Evolutionary conservation across 139 green algal genomes (phyloP), one percentile per base, ranked within the genome.

Genomic region (Chlorella sorokiniana): DNA sequence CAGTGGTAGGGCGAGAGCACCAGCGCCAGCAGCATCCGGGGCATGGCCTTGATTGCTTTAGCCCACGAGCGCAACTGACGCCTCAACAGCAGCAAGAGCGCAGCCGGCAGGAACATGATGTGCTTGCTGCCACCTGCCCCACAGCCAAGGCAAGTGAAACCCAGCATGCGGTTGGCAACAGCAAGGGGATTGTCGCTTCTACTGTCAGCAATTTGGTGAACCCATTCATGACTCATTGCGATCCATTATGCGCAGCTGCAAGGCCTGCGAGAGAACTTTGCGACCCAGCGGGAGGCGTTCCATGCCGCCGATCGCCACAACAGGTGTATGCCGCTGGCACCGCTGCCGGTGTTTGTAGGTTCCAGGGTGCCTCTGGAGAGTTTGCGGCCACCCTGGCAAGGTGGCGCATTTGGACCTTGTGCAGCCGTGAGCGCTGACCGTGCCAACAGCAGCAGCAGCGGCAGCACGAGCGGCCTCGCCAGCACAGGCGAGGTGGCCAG

Each of bases 241-340:
- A n/a, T n/a, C n/a, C n/a, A n/a, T n/a, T n/a, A n/a, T n/a, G n/a
- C n/a, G 8, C 54, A 78, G 16, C 73, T 86, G 25, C 29, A 38
- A 11, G 51, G 76, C 4, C 65, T 86, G 33, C 65, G 61, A 1
- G 40, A 64, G 0, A 69, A 29, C 61, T 90, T 89, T 23, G 29
- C 68, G n/a, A 79, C 70, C 41, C 86, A 90, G 77, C 68, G 71
- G 25, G 86, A 90, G 31, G 86, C 86, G 1, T 76, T 90, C 37
- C 73, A 81, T 3, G 72, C 78, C 37, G 84, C 84, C n/a, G 86
- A 90, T 48, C 45, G 45, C 20, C 85, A 78, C 73, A 90, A 90
- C 70, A 23, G 10, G 23, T 35, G 18, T n/a, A 67, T 86, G 74
- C 61, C 70, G 29, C 35, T 23, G 45, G 42, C 69, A 27, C 52